Conservation (phyloP, 139 green algal genomes). For the Chlamydomonas eustigma region DNA sequence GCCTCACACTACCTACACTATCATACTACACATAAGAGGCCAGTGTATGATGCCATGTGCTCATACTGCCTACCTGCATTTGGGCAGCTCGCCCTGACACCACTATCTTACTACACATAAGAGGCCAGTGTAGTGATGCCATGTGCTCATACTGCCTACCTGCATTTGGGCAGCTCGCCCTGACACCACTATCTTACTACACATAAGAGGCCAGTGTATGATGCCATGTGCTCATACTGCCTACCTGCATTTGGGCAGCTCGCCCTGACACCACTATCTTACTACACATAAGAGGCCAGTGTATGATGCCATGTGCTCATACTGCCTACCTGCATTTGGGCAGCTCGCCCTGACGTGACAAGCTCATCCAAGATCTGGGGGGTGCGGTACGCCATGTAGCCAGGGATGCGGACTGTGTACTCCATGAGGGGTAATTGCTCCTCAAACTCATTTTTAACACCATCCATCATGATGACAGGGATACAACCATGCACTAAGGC, state of each 20-base stretch:
- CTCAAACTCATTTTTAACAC: conserved; percentile 5
- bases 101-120: no score
- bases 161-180: no score
- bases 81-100: no score
- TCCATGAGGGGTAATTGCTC: conserved; percentile 13
- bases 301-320: neutral
- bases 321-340: neutral
- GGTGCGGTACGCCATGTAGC: neutral
- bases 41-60: neutral
- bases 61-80: no score
- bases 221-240: no score
- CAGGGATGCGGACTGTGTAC: conserved; percentile 12
- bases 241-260: neutral
- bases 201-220: no score
- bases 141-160: no score
- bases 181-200: no score
- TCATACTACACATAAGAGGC: neutral
- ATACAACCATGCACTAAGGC: neutral
- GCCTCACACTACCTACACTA: no score
- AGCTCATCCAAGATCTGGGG: neutral
- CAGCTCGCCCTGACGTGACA: neutral
- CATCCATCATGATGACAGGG: conserved; percentile 13
- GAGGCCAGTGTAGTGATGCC: no score
- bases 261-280: neutral
- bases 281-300: neutral